Evolutionary conservation across 352 stramenopile species (phyloP), one percentile per base, ranked within the genome.

Genomic region (Phytophthora crassamura): DNA sequence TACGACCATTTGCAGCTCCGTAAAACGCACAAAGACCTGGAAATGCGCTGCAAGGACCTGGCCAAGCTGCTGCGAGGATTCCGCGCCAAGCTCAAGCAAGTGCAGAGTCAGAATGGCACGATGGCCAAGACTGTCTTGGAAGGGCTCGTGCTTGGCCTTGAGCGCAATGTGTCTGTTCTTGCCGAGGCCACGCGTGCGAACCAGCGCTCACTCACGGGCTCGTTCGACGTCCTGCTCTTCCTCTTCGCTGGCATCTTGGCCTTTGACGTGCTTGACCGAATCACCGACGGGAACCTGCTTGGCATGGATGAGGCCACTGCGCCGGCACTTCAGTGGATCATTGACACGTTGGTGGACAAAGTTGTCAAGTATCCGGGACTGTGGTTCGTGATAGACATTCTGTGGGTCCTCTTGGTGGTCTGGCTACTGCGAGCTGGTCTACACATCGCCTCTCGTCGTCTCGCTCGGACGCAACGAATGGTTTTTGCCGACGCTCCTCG

Each of bases 191-290:
- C 77, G 3, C 74, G 88, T n/a, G 69, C 78, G 12, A 88, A 80
- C 30, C 89, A 98, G 64, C 71, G 89, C 32, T 80, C 84, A 12
- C 68, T 84, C 15, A 77, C 81, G 9, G 69, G 79, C 12, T 91
- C 84, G 2, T 84, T 98, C 32, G 90, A 98, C 56, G 73, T 98
- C 5, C 49, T 98, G 33, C 76, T 98, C 57, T 57, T 97, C 20
- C 73, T 99, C 28, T 98, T 99, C 64, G 84, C 91, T 15, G 95
- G 80, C 0, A 89, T 96, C 18, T 71, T 99, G 16, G 90, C 94
- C 5, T 99, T 98, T 74, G 91, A 98, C 34, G 67, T 98, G 18
- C 80, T 99, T 11, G 96, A 99, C 76, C 89, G 96, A 56, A 84
- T 99, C 60, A 99, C 96, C 1, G 94, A 98, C 41, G 84, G 88